These are phyloP conservation scores for Fusarium clavum DNA, from an alignment of 2,329 filamentous ascomycete species.

Conservation along the genomic window DNA sequence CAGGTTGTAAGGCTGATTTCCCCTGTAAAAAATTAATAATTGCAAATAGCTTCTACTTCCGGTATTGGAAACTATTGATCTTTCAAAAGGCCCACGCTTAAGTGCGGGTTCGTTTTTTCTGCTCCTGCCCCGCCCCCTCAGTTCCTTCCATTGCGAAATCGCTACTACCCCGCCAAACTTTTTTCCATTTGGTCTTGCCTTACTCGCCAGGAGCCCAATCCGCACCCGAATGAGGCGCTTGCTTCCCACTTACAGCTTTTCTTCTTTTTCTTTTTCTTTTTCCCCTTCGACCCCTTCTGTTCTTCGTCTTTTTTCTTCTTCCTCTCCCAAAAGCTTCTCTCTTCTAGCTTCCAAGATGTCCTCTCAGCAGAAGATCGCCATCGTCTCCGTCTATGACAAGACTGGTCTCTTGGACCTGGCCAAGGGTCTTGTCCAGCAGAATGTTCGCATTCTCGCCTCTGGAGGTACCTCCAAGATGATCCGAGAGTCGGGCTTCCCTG, in stretches of 20 bases:
- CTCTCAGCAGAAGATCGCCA: constrained; percentile 74
- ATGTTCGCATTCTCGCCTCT: constrained; percentile 93
- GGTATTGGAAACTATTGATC: neutral
- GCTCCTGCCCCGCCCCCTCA: constrained; percentile 39
- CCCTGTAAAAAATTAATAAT: constrained; percentile 34
- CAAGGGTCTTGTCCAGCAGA: constrained; percentile 87
- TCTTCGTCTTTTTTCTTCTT: constrained; percentile 1
- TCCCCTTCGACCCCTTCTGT: constrained; percentile 10
- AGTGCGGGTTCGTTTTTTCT: constrained; percentile 17
- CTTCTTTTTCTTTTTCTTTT: constrained; percentile 7
- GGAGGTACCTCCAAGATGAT: constrained; percentile 97
- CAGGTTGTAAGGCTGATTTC: constrained; percentile 31
- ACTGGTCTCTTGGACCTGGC: constrained; percentile 92
- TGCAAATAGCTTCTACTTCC: neutral
- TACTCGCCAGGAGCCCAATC: constrained; percentile 36
- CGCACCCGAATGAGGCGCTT: constrained; percentile 30
- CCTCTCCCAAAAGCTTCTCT: constrained; percentile 16
- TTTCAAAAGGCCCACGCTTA: constrained; percentile 13
- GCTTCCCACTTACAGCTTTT: constrained; percentile 31
- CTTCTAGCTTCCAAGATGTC: constrained; percentile 50
- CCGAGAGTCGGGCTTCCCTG: constrained; percentile 92
- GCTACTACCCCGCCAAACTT: constrained; percentile 48
- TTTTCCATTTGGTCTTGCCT: constrained; percentile 38
- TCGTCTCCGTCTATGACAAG: constrained; percentile 99
- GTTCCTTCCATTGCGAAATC: constrained; percentile 30